phyloP scores from a whole-genome alignment of 2,329 filamentous ascomycete genomes.

The Colletotrichum sp. region DNA sequence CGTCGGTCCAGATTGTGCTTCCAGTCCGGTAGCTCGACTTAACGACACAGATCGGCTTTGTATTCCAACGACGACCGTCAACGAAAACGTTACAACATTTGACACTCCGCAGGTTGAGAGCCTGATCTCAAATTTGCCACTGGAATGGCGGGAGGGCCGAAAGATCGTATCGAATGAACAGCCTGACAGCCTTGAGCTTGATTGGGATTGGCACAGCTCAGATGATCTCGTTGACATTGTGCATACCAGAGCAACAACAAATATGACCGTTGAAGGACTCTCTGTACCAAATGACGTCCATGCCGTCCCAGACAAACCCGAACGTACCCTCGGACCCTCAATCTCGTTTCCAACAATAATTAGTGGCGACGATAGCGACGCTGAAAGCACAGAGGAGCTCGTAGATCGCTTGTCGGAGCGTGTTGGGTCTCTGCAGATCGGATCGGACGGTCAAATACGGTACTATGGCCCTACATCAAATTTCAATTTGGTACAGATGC shows the following conservation, averaged over 20 bases:
- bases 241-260: not conserved
- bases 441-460: constrained; percentile 21
- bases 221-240: not conserved
- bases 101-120: not conserved
- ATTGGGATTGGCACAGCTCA: not conserved
- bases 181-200: not conserved
- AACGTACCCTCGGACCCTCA: not conserved
- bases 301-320: not conserved
- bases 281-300: not conserved
- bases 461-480: constrained; percentile 26
- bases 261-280: not conserved
- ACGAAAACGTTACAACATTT: not conserved
- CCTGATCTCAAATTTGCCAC: not conserved
- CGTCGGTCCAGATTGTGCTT: not conserved
- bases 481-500: constrained; percentile 3
- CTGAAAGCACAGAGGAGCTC: constrained; percentile 14
- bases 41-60: not conserved
- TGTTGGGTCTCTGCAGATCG: constrained; percentile 16
- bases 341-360: not conserved
- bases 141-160: not conserved
- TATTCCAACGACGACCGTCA: not conserved
- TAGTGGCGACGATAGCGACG: not conserved
- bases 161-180: not conserved
- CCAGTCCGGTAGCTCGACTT: not conserved
- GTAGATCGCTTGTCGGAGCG: constrained; percentile 11